phyloP scores from a whole-genome alignment of 176 grass and related monocot genomes.

The Phragmites australis region DNA sequence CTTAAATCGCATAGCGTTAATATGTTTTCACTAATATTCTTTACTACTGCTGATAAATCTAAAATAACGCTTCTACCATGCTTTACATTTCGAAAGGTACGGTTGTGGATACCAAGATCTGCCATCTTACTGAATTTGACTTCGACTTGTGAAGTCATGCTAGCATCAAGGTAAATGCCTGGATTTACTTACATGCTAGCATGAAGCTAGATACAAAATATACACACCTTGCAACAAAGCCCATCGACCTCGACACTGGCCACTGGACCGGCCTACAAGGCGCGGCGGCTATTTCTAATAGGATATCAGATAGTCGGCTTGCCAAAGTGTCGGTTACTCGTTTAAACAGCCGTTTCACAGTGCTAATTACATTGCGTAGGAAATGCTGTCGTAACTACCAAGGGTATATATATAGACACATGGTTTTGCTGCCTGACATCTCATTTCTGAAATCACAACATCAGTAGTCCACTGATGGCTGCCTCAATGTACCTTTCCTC shows the following conservation, averaged over 20 bases:
- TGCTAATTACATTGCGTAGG: neutral
- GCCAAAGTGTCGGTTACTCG: no score
- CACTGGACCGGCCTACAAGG: no score
- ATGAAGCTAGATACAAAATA: no score
- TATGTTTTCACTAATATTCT: slow-evolving; percentile 28
- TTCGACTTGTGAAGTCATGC: slow-evolving; percentile 78
- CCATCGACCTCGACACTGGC: no score
- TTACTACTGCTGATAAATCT: neutral
- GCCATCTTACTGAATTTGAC: slow-evolving; percentile 68
- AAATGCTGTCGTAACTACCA: neutral
- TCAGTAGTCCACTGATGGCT: neutral
- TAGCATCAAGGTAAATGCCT: slow-evolving; percentile 50
- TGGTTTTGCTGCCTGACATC: neutral
- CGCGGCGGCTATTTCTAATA: no score
- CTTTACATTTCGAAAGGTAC: slow-evolving; percentile 50
- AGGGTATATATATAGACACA: neutral
- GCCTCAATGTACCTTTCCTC: neutral
- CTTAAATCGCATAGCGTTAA: neutral
- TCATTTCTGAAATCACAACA: neutral
- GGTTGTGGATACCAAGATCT: slow-evolving; percentile 66
- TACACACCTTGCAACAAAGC: no score
- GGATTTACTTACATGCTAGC: neutral
- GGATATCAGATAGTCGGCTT: no score
- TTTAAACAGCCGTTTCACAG: no score
- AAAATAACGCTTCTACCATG: slow-evolving; percentile 1